phyloP scores from a whole-genome alignment of 495 filamentous ascomycete species.

The Friedmanniomyces endolithicus region DNA sequence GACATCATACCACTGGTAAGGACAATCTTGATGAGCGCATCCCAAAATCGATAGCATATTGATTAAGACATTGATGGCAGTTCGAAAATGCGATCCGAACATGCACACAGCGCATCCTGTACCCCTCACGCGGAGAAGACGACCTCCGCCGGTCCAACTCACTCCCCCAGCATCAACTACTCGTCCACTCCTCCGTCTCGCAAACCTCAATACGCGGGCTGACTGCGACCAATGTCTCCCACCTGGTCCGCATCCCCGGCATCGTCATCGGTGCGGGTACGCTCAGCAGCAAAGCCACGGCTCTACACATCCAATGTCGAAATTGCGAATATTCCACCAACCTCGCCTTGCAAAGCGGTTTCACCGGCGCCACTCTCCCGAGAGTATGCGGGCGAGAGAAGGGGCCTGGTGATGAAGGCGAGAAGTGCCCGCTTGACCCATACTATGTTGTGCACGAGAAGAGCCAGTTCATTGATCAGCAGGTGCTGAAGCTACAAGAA shows the following conservation, averaged over 20 bases:
- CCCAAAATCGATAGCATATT: too few species aligned
- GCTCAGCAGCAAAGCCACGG: slow-evolving; percentile 86
- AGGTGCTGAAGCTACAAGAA: slow-evolving; percentile 96
- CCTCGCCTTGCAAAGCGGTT: slow-evolving; percentile 66
- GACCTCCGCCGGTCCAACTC: slow-evolving; percentile 13
- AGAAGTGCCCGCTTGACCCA: slow-evolving; percentile 81
- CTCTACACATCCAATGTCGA: slow-evolving; percentile 76
- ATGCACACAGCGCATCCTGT: slow-evolving; percentile 86
- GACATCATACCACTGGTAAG: slow-evolving; percentile 89
- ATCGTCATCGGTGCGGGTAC: slow-evolving; percentile 97
- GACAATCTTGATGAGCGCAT: too few species aligned
- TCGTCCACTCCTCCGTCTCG: slow-evolving; percentile 82
- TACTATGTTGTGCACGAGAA: slow-evolving; percentile 93
- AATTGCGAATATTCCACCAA: slow-evolving; percentile 66
- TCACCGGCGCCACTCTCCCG: slow-evolving; percentile 73
- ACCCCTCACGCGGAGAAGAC: slow-evolving; percentile 50
- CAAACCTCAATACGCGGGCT: slow-evolving; percentile 89
- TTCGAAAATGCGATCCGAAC: slow-evolving; percentile 83
- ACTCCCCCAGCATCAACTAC: slow-evolving; percentile 85
- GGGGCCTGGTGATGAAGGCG: slow-evolving; percentile 45
- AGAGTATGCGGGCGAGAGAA: slow-evolving; percentile 56
- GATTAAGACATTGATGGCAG: too few species aligned
- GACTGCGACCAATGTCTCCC: slow-evolving; percentile 82
- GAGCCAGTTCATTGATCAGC: slow-evolving; percentile 92
- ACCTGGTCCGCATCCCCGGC: slow-evolving; percentile 89